Base-by-base conservation (phyloP, 148 eudicot genomes). In the Pharnaceum exiguum region DNA sequence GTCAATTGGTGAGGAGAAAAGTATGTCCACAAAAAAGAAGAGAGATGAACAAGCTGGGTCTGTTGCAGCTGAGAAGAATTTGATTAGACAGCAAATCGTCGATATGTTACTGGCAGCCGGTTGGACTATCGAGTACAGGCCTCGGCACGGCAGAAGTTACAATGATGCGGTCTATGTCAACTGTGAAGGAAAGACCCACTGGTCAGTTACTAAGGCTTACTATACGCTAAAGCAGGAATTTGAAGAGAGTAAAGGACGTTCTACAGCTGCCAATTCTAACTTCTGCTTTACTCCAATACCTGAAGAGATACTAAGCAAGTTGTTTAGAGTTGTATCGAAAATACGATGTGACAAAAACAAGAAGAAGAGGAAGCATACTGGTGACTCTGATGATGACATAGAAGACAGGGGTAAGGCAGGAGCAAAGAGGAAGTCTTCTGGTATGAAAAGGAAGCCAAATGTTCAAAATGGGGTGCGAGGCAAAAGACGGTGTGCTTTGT, bases 131-230 rank as follows among this genome's bases (percentile, higher is more conserved):
- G 80, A 93, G 27, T 59, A 74, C 54, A 72, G 84, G 70, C 95
- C 82, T 15, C 76, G 99, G 72, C 44, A 28, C 24, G 71, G 79
- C 40, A 78, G 66, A 63, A 77, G 61, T 5, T 85, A 93, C 51
- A 23, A 15, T 3, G 99, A 93, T 50, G 72, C 91, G 10, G 85
- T 93, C 3, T 93, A 88, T 78, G 78, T 84, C 25, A 75, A 76
- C 30, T 73, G 72, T 10, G 44, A 62, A 11, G 95, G 96, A 67
- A 78, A 57, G 70, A 67, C 76, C 54, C 74, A 72, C 53, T 93
- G 99, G 99, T 93, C 99, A 19, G 77, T 82, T 40, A 93, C 99
- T 3, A 58, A 63, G 68, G 99, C 99, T 26, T 93, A 93, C 70
- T 60, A 15, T 33, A 38, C 60, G 46, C 76, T 89, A 24, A 67